Conservation (phyloP, 1,139 yeast genomes). For the Kodamaea ohmeri region DNA sequence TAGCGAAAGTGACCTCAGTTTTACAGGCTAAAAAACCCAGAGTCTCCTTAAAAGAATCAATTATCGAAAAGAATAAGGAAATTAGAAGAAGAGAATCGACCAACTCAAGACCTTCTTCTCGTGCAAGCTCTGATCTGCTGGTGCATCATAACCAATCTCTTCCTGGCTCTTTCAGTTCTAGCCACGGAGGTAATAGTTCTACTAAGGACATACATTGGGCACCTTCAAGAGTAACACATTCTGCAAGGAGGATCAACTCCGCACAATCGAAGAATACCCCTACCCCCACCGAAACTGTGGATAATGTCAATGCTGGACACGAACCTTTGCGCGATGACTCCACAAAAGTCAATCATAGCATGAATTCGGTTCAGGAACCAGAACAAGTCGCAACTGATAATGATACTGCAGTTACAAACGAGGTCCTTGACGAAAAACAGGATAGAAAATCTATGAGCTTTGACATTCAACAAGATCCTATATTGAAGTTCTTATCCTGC, state of each 20-base stretch:
- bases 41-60: slow-evolving; percentile 35
- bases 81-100: slow-evolving; percentile 19
- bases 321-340: too few relatives aligned
- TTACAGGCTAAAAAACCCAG: slow-evolving; percentile 18
- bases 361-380: too few relatives aligned
- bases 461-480: slow-evolving; percentile 34
- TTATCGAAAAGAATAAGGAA: slow-evolving; percentile 35
- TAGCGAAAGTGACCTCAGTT: slow-evolving; percentile 10
- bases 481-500: slow-evolving; percentile 35
- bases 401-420: too few relatives aligned
- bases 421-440: not conserved
- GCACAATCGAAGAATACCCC: not conserved
- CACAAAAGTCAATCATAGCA: too few relatives aligned
- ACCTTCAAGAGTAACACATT: not conserved
- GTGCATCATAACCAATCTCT: not conserved
- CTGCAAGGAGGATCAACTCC: not conserved
- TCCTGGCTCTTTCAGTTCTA: not conserved
- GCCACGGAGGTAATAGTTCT: not conserved
- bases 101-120: slow-evolving; percentile 26
- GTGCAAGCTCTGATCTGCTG: slow-evolving; percentile 11
- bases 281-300: too few relatives aligned
- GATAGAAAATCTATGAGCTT: too few relatives aligned
- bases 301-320: not conserved
- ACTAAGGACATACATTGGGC: slow-evolving; percentile 1
- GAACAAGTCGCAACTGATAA: not conserved